Percentiles rank a stretch among this genome's conserved stretches.
Conservation (phyloP, 179 eudicot species). For the Gypsophila paniculata region DNA sequence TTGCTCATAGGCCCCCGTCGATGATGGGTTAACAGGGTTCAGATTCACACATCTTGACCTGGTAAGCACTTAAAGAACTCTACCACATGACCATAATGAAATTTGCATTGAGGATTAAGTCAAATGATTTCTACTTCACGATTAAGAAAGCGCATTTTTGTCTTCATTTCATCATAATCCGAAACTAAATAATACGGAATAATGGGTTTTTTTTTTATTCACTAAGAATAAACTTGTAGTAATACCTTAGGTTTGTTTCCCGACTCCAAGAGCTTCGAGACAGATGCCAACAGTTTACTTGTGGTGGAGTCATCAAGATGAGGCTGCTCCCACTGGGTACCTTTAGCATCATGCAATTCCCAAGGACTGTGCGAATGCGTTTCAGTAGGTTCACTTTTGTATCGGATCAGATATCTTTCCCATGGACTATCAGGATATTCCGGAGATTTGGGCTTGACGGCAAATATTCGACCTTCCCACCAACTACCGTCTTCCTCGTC, state of each 20-base stretch:
- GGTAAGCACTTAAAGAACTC: not conserved
- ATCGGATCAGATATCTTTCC: conserved; percentile 67
- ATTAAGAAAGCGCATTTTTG: not conserved
- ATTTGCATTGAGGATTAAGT: not conserved
- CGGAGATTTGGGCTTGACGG: conserved; percentile 56
- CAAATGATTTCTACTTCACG: not conserved
- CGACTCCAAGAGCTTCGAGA: conserved; percentile 52
- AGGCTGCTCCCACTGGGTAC: conserved; percentile 72
- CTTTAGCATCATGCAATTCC: conserved; percentile 75
- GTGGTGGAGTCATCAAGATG: conserved; percentile 54
- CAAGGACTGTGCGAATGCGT: conserved; percentile 75
- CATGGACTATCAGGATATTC: conserved; percentile 96
- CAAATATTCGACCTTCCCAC: conserved; percentile 83
- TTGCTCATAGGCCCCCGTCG: not conserved
- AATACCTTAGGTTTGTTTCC: conserved; percentile 59
- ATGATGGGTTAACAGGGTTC: not conserved
- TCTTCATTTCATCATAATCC: not conserved
- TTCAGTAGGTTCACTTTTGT: conserved; percentile 67
- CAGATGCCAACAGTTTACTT: conserved; percentile 43
- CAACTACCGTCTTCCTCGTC: conserved; percentile 72
- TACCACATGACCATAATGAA: not conserved
- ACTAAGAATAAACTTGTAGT: not conserved
- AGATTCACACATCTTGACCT: not conserved
- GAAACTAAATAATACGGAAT: no score
- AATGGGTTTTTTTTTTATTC: no score